Percentiles rank a stretch among this genome's conserved stretches.
These are phyloP conservation scores for Lepidium didymum DNA, from an alignment of 345 rosid species.

Conservation along the genomic window DNA sequence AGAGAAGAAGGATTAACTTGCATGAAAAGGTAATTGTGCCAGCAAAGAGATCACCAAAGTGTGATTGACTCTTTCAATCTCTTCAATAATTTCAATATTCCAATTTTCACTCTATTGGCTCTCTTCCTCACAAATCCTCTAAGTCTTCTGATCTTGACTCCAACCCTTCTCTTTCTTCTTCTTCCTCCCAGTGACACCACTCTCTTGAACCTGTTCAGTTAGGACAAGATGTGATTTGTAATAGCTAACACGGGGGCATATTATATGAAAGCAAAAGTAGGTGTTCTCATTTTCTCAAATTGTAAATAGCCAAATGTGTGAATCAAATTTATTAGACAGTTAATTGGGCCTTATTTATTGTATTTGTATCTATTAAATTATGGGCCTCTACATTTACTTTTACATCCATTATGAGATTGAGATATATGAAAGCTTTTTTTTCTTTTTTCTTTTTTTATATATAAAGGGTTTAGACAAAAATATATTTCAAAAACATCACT, in stretches of 20 bases:
- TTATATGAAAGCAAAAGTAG: constrained; percentile 5
- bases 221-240: constrained; percentile 6
- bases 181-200: constrained; percentile 29
- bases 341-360: no score
- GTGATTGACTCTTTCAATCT: constrained; percentile 57
- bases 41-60: constrained; percentile 68
- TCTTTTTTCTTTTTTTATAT: no score
- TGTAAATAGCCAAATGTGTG: neutral
- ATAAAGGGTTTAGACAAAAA: no score
- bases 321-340: neutral
- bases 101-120: constrained; percentile 25
- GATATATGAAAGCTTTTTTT: no score
- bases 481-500: no score
- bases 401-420: no score
- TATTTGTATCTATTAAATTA: no score
- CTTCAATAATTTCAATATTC: constrained; percentile 41
- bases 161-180: constrained; percentile 36
- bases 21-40: constrained; percentile 67
- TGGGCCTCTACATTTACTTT: no score
- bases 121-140: constrained; percentile 36
- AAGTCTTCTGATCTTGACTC: constrained; percentile 40
- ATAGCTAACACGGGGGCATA: constrained; percentile 16
- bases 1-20: constrained; percentile 58
- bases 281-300: neutral
- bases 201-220: constrained; percentile 29